Evolutionary conservation across 2,329 filamentous ascomycete species (phyloP), one percentile per base, ranked within the genome.

Genomic region (Sporothrix dimorphospora): DNA sequence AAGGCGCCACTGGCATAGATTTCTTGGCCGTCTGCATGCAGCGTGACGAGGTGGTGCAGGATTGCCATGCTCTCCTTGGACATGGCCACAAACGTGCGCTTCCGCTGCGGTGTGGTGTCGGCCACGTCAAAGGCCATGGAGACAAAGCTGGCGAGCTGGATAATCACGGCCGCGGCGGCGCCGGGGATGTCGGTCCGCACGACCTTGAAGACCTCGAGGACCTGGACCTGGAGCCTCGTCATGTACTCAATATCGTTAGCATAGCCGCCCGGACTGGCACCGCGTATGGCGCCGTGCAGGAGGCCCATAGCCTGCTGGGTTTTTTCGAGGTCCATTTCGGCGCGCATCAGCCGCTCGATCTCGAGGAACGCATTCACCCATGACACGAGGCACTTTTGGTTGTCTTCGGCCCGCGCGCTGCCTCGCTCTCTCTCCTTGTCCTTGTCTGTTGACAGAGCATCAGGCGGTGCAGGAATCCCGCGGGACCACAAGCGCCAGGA

Each of bases 61-160:
- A 94, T 87, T 1, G 86, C 83, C 86, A 97, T 96, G 72, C 91
- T 90, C 24, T 89, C 88, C 80, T 96, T 97, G 0, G 94, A 94
- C 78, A 98, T 88, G 45, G 96, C 95, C 71, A 99, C 90, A 78
- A 94, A 98, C 0, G 94, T 97, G 7, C 93, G 92, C 72, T 89
- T 89, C 72, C 81, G 79, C 8, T 76, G 77, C 49, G 74, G 77
- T 1, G 68, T 7, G 16, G 71, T 24, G 73, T 74, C 78, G 16
- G 78, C 81, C 40, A 80, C 77, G 0, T 83, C 81, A 76, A 93
- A 94, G 1, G 93, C 91, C 45, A 97, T 83, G 2, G 88, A 86
- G 9, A 90, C 87, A 73, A 97, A 89, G 67, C 92, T 88, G 1
- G 93, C 88, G 11, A 94, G 86, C 71, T 92, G 87, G 0, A 83